Base-by-base conservation (phyloP, 441 rosid species). In the Viola pubescens region DNA sequence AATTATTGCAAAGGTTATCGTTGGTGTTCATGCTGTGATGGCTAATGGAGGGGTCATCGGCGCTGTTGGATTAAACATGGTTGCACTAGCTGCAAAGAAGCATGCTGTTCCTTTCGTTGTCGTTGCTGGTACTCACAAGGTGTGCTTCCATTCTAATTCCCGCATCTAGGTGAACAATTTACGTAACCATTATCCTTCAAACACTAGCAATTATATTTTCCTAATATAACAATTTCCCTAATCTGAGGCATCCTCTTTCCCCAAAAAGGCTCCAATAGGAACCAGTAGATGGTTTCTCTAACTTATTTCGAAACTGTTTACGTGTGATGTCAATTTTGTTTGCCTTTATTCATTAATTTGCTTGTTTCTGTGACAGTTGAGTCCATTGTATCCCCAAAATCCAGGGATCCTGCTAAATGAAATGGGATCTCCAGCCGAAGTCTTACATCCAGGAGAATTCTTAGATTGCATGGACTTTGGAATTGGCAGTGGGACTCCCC, bases 41-140 rank as follows among this genome's bases (percentile, higher is more conserved):
- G 94, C 96, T 41, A 81, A 86, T 81, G 91, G 91, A 46, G 94
- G 91, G 53, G 89, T 86, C 57, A 80, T 83, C 64, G 94, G 84
- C 49, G 86, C 94, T 59, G 88, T 89, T 69, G 94, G 96, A 55
- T 75, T 89, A 70, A 84, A 86, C 76, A 84, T 84, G 91, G 88
- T 82, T 65, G 94, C 96, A 6, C 84, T 86, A 64, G 89, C 96
- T 42, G 89, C 91, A 37, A 66, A 79, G 73, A 89, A 78, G 73
- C 91, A 86, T 43, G 96, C 87, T 59, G 94, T 89, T 65, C 91
- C 96, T 56, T 89, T 89, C 65, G 94, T 89, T 62, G 96, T 89
- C 43, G 82, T 86, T 34, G 96, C 88, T 12, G 88, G 96, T 48
- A 75, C 83, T 74, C 96, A 86, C 78, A 89, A 86, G 91, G 96